A percentile compares a stretch with the other conserved stretches of the same genome.
Evolutionary conservation across 192 early-diverging fungal species (phyloP).

Genomic region (Spinellus fusiger): DNA sequence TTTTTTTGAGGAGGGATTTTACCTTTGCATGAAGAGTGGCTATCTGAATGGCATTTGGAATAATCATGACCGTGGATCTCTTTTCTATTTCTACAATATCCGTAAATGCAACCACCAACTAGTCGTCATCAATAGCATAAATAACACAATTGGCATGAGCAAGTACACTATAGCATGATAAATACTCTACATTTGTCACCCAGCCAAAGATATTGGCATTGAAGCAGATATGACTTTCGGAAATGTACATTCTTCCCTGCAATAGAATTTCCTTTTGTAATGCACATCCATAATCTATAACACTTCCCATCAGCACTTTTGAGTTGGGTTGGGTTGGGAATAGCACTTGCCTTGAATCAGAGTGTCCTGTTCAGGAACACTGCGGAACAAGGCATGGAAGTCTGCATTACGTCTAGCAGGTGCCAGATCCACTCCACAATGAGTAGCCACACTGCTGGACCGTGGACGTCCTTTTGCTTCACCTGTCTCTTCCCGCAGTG

Average conservation of each 20-base stretch:
- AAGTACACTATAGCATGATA: background rate
- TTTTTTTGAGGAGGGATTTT: conserved; percentile 17
- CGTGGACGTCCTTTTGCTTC: background rate
- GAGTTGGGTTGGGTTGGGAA: background rate
- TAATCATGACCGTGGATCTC: conserved; percentile 73
- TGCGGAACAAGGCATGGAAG: conserved; percentile 49
- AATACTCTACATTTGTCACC: conserved; percentile 57
- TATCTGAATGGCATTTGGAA: conserved; percentile 85
- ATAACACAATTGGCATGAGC: background rate
- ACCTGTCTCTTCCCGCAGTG: background rate
- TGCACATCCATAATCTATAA: conserved; percentile 73
- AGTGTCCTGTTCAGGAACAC: conserved; percentile 48
- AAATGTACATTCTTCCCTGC: conserved; percentile 81
- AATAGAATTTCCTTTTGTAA: conserved; percentile 85
- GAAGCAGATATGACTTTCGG: conserved; percentile 76
- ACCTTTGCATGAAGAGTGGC: conserved; percentile 62
- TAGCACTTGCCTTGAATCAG: conserved; percentile 44
- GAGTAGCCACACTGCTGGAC: conserved; percentile 11
- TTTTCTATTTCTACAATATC: conserved; percentile 85
- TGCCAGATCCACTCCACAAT: conserved; percentile 17
- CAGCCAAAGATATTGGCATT: conserved; percentile 90
- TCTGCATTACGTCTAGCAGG: conserved; percentile 43
- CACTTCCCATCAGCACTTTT: background rate
- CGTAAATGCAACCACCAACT: conserved; percentile 64
- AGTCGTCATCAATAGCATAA: background rate